Evolutionary conservation across 495 filamentous ascomycete genomes (phyloP).

Genomic region (Penicillium riverlandense): DNA sequence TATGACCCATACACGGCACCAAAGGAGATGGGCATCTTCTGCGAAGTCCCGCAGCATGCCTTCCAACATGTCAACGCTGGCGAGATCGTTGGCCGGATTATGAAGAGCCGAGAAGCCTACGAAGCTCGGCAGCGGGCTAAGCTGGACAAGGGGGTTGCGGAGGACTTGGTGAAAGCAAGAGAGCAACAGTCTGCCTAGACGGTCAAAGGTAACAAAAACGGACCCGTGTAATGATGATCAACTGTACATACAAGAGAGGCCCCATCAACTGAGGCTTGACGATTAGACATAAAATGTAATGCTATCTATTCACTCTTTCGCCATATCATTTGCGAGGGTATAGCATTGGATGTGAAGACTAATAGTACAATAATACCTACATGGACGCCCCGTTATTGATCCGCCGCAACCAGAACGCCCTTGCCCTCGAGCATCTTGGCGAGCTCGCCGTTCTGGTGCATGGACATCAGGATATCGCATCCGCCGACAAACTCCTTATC

Average conservation of each 20-base stretch:
- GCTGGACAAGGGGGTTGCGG: conserved; percentile 69
- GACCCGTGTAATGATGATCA: conserved; percentile 5
- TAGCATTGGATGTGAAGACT: neutral
- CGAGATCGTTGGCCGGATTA: conserved; percentile 83
- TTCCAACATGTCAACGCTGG: conserved; percentile 86
- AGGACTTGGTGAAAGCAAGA: conserved; percentile 42
- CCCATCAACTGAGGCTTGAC: conserved; percentile 11
- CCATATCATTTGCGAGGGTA: neutral
- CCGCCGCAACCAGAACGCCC: conserved; percentile 61
- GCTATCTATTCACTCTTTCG: neutral
- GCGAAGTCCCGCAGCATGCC: conserved; percentile 61
- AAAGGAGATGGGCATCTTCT: conserved; percentile 72
- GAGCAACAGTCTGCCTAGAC: conserved; percentile 14
- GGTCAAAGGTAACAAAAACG: neutral
- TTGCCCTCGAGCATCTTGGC: conserved; percentile 89
- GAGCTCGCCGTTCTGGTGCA: conserved; percentile 95
- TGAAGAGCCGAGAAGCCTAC: conserved; percentile 75
- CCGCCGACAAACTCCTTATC: conserved; percentile 94
- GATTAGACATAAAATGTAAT: neutral
- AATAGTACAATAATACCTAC: no score
- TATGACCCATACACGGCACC: conserved; percentile 81
- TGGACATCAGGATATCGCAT: conserved; percentile 92
- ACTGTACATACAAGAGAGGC: conserved; percentile 11
- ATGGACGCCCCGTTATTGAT: conserved; percentile 21
- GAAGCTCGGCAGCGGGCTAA: conserved; percentile 87